A percentile compares a stretch with the other conserved stretches of the same genome.
Evolutionary conservation across 768 basidiomycete species (phyloP).

Genomic region (Trametes maxima): DNA sequence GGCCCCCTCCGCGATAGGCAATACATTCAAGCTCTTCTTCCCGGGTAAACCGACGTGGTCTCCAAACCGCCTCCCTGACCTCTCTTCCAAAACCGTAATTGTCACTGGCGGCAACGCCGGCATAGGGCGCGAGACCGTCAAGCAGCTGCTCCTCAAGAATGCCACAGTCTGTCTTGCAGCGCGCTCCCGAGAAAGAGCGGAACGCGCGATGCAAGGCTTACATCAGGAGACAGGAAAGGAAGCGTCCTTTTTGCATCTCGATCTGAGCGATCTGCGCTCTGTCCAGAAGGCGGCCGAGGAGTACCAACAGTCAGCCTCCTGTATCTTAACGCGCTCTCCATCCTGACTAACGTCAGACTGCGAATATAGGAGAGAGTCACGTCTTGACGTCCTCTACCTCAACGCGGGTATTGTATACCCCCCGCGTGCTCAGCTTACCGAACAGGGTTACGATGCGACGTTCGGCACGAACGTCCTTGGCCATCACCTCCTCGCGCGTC

Average conservation of each 20-base stretch:
- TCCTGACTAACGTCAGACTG: background rate
- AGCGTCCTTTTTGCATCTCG: conserved; percentile 44
- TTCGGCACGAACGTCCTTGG: conserved; percentile 60
- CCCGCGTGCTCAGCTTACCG: conserved; percentile 36
- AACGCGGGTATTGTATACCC: conserved; percentile 52
- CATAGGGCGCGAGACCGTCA: background rate
- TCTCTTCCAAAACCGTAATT: conserved; percentile 33
- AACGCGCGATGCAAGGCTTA: conserved; percentile 52
- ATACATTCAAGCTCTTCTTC: background rate
- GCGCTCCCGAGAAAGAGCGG: conserved; percentile 45
- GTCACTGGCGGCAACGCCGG: background rate
- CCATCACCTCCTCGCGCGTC: conserved; percentile 24
- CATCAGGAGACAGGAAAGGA: conserved; percentile 43
- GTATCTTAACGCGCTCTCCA: too few relatives aligned
- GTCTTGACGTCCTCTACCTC: conserved; percentile 51
- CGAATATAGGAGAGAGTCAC: conserved; percentile 40
- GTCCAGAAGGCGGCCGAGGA: conserved; percentile 41
- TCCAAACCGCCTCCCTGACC: conserved; percentile 51
- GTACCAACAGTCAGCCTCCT: conserved; percentile 32
- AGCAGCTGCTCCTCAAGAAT: background rate
- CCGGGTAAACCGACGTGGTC: conserved; percentile 39
- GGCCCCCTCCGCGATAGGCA: too few relatives aligned
- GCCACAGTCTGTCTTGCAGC: conserved; percentile 65
- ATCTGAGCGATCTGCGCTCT: conserved; percentile 39
- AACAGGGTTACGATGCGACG: conserved; percentile 53